Conservation (phyloP, 805 yeast genomes). For the Peterozyma xylosa region DNA sequence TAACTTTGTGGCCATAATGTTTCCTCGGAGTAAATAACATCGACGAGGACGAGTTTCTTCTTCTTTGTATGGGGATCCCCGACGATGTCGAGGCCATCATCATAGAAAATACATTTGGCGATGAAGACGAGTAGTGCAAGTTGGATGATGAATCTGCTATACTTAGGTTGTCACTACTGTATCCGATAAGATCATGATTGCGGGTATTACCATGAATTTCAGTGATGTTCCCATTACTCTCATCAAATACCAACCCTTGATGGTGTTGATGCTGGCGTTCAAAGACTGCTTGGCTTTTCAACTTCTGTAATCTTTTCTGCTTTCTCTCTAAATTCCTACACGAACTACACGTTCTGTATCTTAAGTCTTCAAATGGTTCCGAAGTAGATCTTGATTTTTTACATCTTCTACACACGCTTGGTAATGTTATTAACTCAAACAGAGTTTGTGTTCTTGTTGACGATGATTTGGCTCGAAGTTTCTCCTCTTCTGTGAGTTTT, state of each 20-base stretch:
- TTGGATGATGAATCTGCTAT: too few relatives aligned
- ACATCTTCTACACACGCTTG: constrained; percentile 47
- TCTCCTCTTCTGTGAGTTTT: too few relatives aligned
- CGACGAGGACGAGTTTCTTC: too few relatives aligned
- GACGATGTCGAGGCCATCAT: too few relatives aligned
- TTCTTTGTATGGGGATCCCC: too few relatives aligned
- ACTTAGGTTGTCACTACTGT: too few relatives aligned
- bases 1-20: background rate
- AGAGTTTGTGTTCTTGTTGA: too few relatives aligned
- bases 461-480: too few relatives aligned
- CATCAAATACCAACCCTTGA: background rate
- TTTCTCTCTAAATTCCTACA: constrained; percentile 48
- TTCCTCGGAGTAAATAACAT: background rate
- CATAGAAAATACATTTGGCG: too few relatives aligned
- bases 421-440: constrained; percentile 5
- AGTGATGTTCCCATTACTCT: background rate
- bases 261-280: background rate
- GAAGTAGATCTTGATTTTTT: constrained; percentile 47
- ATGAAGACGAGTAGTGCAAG: too few relatives aligned
- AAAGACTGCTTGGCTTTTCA: background rate
- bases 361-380: constrained; percentile 48
- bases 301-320: constrained; percentile 18
- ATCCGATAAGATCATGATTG: too few relatives aligned
- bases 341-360: constrained; percentile 51
- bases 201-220: background rate